phyloP scores from a whole-genome alignment of 2,329 filamentous ascomycete genomes.

The Fusarium dlaminii region DNA sequence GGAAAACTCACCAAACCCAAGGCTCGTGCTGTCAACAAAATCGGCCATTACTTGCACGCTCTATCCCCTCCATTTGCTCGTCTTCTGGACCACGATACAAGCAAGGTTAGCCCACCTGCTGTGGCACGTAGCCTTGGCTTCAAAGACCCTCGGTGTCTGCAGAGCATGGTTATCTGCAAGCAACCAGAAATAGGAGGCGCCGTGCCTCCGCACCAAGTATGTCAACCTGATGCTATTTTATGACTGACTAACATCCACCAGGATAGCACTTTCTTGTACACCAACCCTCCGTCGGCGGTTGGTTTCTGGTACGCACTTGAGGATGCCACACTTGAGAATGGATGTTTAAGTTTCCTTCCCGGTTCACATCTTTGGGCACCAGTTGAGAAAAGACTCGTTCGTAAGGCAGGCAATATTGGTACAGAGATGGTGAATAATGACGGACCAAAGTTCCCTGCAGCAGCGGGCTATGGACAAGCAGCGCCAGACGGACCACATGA shows the following conservation, averaged over 20 bases:
- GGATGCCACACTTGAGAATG: slow-evolving; percentile 87
- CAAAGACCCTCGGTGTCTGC: slow-evolving; percentile 77
- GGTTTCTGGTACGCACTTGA: slow-evolving; percentile 98
- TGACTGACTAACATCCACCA: slow-evolving; percentile 61
- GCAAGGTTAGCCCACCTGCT: slow-evolving; percentile 58
- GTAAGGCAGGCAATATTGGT: slow-evolving; percentile 62
- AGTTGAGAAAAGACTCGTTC: slow-evolving; percentile 79
- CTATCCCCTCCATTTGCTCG: slow-evolving; percentile 73
- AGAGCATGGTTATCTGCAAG: slow-evolving; percentile 99
- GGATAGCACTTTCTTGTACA: slow-evolving; percentile 93
- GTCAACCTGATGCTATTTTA: not conserved
- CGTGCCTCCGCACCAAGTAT: slow-evolving; percentile 84
- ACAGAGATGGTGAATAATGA: slow-evolving; percentile 79
- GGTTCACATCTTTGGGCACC: slow-evolving; percentile 82
- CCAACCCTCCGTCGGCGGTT: slow-evolving; percentile 85
- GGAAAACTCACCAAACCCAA: slow-evolving; percentile 81
- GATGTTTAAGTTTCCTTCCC: slow-evolving; percentile 85
- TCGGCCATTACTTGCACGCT: slow-evolving; percentile 79
- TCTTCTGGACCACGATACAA: slow-evolving; percentile 56
- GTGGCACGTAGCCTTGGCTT: slow-evolving; percentile 80
- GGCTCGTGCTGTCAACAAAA: slow-evolving; percentile 87
- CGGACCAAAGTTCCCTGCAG: slow-evolving; percentile 70
- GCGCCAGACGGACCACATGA: slow-evolving; percentile 51
- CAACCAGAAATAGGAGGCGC: slow-evolving; percentile 95
- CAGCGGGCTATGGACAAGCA: slow-evolving; percentile 57